Evolutionary conservation across 371 early-diverging fungal genomes (phyloP).

Genomic region (Mucor lusitanicus): DNA sequence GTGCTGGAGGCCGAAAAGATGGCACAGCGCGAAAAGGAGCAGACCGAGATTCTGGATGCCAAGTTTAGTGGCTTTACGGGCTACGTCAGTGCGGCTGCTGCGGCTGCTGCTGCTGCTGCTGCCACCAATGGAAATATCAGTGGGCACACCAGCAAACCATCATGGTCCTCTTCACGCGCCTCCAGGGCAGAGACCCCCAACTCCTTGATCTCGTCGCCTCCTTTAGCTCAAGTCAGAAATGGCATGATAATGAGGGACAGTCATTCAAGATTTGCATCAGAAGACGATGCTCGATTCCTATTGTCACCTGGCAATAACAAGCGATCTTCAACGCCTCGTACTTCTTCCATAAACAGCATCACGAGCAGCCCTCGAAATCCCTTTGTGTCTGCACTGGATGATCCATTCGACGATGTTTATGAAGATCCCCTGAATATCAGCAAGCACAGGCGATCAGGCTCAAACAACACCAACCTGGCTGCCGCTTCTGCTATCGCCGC

Average conservation of each 20-base stretch:
- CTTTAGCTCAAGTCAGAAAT: slow-evolving; percentile 14
- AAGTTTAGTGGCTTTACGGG: slow-evolving; percentile 47
- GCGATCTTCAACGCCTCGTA: not conserved
- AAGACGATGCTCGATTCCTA: slow-evolving; percentile 7
- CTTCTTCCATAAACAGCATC: slow-evolving; percentile 2
- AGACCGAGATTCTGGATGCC: slow-evolving; percentile 46
- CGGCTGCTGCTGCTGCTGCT: not conserved
- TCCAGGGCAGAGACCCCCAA: not conserved
- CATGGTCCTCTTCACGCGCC: slow-evolving; percentile 9
- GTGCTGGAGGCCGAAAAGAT: slow-evolving; percentile 34
- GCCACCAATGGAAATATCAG: not conserved
- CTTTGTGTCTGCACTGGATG: slow-evolving; percentile 26
- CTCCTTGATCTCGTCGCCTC: not conserved
- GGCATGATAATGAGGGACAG: not conserved
- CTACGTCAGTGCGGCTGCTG: slow-evolving; percentile 16
- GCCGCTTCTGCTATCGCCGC: not conserved
- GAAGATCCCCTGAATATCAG: slow-evolving; percentile 1
- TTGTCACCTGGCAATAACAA: not conserved
- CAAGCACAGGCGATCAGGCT: not conserved
- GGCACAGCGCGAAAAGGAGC: slow-evolving; percentile 31
- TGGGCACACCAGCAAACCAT: slow-evolving; percentile 15
- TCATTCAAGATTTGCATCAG: slow-evolving; percentile 14
- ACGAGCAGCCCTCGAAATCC: not conserved
- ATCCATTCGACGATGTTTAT: slow-evolving; percentile 42
- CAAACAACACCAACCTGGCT: not conserved